Evolutionary conservation across 495 filamentous ascomycete species (phyloP).

Genomic region (Talaromyces thailandensis): DNA sequence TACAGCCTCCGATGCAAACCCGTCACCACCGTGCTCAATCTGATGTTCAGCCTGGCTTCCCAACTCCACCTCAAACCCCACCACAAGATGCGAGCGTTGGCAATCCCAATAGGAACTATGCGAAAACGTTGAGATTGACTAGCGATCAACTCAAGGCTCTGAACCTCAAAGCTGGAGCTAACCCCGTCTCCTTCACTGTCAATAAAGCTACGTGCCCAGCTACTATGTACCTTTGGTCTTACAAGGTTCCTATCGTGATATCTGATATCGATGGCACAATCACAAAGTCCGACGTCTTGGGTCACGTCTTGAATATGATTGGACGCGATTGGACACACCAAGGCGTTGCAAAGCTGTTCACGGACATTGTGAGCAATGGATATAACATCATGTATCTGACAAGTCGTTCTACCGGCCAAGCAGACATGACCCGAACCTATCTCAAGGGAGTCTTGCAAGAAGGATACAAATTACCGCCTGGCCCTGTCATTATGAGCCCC

Average conservation of each 20-base stretch:
- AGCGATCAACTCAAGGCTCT: constrained; percentile 90
- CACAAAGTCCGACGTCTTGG: constrained; percentile 94
- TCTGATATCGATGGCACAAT: constrained; percentile 99
- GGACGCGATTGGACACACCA: constrained; percentile 97
- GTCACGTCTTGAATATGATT: constrained; percentile 97
- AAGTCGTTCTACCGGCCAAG: constrained; percentile 84
- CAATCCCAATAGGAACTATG: constrained; percentile 77
- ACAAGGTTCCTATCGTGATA: constrained; percentile 87
- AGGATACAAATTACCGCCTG: constrained; percentile 74
- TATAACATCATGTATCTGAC: constrained; percentile 99
- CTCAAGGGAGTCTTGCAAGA: constrained; percentile 86
- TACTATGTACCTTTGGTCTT: constrained; percentile 85
- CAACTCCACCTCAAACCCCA: constrained; percentile 73
- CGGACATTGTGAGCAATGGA: constrained; percentile 89
- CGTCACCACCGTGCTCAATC: constrained; percentile 54
- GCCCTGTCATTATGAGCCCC: constrained; percentile 88
- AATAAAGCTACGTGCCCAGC: constrained; percentile 88
- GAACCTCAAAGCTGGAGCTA: constrained; percentile 72
- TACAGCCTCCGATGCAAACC: constrained; percentile 21
- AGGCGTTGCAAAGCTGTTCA: constrained; percentile 94
- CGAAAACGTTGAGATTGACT: constrained; percentile 93
- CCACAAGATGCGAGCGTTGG: constrained; percentile 41
- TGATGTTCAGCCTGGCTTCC: constrained; percentile 58
- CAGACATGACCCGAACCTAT: constrained; percentile 86
- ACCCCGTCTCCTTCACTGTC: constrained; percentile 92